Base-by-base conservation (phyloP, 495 filamentous ascomycete genomes). In the Aspergillus bertholletiae region DNA sequence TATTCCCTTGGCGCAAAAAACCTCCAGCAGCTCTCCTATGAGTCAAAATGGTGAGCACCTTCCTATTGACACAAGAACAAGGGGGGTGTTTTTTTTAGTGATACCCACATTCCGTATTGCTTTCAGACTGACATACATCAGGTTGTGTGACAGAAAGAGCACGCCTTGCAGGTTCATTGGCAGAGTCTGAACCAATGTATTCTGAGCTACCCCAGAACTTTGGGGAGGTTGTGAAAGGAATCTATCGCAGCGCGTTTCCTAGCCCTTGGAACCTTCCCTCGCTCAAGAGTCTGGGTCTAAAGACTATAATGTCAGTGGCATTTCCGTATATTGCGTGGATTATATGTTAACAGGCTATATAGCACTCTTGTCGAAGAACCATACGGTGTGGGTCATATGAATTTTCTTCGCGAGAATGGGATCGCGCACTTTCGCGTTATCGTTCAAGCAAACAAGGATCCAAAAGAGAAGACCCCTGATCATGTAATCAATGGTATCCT, bases 181-280 rank as follows among this genome's bases (percentile, higher is more conserved):
- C 37, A 26, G 61, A 53, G 22, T 37, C 51, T 8, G 56, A 52
- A 21, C 37, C 12, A 24, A 32, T 24, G 24, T 28, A 51, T 8
- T 41, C 47, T 22, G 70, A 72, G 13, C 72, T 77, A 5, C 86
- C 87, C 5, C 58, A 67, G 46, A 92, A 93, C 58, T 92, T 88
- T 59, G 86, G 81, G 23, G 66, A 79, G 37, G 84, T 90, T 9
- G 71, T 80, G 7, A 76, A 79, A 4, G 85, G 84, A 9, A 75
- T 96, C 5, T 95, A 88, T 62, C 83, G 90, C n/a, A 89, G 86
- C 62, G 83, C 82, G 41, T 94, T 88, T 59, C 90, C 90, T 1
- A 69, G 79, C 43, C 59, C 70, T 5, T 76, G 81, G 43, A 84
- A 92, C 62, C 82, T 88, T 52, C 70, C 69, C 7, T 88, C 86